Conservation (phyloP, 2,329 filamentous ascomycete genomes). For the Pestalotiopsis fici region DNA sequence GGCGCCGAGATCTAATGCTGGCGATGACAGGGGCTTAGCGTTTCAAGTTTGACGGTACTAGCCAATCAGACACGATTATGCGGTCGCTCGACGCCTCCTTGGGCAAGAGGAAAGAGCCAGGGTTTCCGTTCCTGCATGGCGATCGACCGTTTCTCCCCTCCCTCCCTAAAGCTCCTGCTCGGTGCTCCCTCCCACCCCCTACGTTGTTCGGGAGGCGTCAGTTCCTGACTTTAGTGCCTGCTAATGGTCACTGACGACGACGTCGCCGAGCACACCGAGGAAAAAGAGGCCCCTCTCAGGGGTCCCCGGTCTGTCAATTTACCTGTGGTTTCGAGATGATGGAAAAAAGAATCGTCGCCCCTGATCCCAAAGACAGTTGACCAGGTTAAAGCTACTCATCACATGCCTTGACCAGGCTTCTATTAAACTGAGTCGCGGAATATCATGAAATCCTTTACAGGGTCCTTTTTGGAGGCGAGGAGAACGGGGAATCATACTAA, state of each 20-base stretch:
- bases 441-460: no score
- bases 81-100: not conserved
- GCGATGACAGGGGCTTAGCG: not conserved
- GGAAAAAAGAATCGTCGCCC: not conserved
- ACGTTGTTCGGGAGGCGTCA: not conserved
- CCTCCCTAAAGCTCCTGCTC: no score
- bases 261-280: not conserved
- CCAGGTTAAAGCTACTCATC: not conserved
- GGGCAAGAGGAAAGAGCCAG: not conserved
- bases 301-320: slow-evolving; percentile 2
- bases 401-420: no score
- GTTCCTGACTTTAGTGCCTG: not conserved
- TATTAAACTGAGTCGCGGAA: no score
- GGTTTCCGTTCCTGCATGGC: slow-evolving; percentile 1
- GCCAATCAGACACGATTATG: not conserved
- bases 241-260: no score
- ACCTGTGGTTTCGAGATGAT: slow-evolving; percentile 1
- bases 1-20: not conserved
- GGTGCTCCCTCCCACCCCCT: not conserved
- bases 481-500: no score
- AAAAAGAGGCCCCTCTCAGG: not conserved
- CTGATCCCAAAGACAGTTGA: not conserved
- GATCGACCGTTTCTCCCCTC: not conserved
- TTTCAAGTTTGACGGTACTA: not conserved
- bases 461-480: no score